Conservation (phyloP, 768 basidiomycete species). For the Phylloporus sp. region DNA sequence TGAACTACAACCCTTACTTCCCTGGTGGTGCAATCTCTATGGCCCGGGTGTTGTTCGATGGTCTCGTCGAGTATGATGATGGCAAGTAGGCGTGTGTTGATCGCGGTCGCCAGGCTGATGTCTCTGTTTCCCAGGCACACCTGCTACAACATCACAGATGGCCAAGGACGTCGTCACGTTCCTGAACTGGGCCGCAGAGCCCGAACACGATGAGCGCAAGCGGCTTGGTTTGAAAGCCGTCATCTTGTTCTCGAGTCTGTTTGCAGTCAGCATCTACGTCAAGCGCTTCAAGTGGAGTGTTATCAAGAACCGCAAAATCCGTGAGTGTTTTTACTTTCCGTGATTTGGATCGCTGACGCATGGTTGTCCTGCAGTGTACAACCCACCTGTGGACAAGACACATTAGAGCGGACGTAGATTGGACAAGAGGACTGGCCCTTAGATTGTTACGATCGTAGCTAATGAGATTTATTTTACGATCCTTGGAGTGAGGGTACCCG, state of each 20-base stretch:
- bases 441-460: conserved; percentile 26
- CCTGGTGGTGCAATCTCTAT: conserved; percentile 98
- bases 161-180: conserved; percentile 97
- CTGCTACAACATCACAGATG: conserved; percentile 97
- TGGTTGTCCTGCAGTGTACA: conserved; percentile 31
- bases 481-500: not conserved
- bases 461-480: conserved; percentile 19
- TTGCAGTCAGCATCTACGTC: conserved; percentile 76
- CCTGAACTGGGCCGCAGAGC: conserved; percentile 96
- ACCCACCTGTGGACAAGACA: conserved; percentile 33
- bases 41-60: conserved; percentile 95
- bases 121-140: conserved; percentile 60
- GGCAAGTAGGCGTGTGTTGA: conserved; percentile 43
- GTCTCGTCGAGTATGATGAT: conserved; percentile 94
- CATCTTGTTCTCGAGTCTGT: conserved; percentile 86
- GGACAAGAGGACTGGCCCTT: conserved; percentile 7
- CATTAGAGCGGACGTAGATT: conserved; percentile 26
- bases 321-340: conserved; percentile 48
- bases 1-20: conserved; percentile 99
- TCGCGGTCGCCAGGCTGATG: conserved; percentile 2
- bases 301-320: conserved; percentile 91
- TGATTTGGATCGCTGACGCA: conserved; percentile 3
- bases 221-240: conserved; percentile 95
- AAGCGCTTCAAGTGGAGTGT: conserved; percentile 94
- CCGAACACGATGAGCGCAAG: conserved; percentile 97